A percentile compares a stretch with the other conserved stretches of the same genome.
These are phyloP conservation scores for Nothomitra cinnamomea DNA, from an alignment of 2,329 filamentous ascomycete species.

Conservation along the genomic window DNA sequence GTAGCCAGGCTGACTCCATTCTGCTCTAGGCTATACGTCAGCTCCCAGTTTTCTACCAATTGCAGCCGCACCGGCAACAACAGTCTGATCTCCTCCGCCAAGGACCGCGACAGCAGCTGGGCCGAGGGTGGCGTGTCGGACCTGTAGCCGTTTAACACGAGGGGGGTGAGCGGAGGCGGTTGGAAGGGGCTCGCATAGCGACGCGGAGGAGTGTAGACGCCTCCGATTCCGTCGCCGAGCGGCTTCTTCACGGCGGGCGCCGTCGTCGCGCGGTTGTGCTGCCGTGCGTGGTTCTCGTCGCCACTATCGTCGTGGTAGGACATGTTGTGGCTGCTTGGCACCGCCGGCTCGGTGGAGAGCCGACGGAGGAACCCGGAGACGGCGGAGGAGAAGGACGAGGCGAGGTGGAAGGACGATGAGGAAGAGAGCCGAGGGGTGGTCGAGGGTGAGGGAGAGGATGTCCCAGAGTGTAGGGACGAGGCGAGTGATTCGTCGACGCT, in stretches of 20 bases:
- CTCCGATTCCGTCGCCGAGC: conserved; percentile 30
- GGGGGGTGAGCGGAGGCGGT: conserved; percentile 71
- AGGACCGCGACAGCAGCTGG: conserved; percentile 48
- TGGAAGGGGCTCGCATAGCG: conserved; percentile 64
- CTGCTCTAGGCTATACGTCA: conserved; percentile 81
- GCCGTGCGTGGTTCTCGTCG: background rate
- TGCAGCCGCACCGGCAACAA: conserved; percentile 76
- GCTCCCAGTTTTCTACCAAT: conserved; percentile 69
- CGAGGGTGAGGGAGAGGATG: background rate
- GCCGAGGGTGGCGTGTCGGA: conserved; percentile 39
- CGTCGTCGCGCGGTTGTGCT: background rate
- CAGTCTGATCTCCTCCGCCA: conserved; percentile 86
- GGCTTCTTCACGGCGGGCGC: conserved; percentile 1
- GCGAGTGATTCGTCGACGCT: background rate
- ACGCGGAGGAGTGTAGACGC: conserved; percentile 41
- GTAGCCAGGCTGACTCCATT: conserved; percentile 79
- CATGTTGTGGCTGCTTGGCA: conserved; percentile 20
- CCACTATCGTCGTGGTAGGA: background rate
- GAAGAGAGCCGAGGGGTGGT: conserved; percentile 1
- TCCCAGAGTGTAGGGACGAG: background rate
- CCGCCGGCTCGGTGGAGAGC: conserved; percentile 26
- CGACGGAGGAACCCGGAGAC: conserved; percentile 29
- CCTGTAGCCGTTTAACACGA: conserved; percentile 50
- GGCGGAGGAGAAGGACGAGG: conserved; percentile 31
- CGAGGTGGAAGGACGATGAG: conserved; percentile 26